Conservation (phyloP, 192 early-diverging fungal genomes). For the Radiomyces spectabilis region DNA sequence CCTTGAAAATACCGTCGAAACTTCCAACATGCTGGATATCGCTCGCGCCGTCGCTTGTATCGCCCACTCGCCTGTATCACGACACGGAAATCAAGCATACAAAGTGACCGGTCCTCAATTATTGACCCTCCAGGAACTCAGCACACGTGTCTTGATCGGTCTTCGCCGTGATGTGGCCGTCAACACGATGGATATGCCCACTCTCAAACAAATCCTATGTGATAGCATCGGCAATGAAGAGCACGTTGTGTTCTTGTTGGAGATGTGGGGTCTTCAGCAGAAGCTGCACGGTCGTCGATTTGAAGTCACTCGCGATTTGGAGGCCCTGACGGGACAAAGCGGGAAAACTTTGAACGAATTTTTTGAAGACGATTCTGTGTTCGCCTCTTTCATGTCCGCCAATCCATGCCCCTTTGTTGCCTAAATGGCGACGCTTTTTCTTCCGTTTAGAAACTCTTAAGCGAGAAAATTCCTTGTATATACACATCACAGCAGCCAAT, state of each 20-base stretch:
- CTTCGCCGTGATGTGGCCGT: slow-evolving; percentile 11
- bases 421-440: no score
- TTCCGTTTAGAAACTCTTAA: no score
- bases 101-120: slow-evolving; percentile 23
- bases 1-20: slow-evolving; percentile 23
- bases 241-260: slow-evolving; percentile 20
- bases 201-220: slow-evolving; percentile 6
- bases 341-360: slow-evolving; percentile 27
- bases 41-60: slow-evolving; percentile 19
- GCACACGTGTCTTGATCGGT: slow-evolving; percentile 13
- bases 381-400: slow-evolving; percentile 9
- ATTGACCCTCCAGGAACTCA: slow-evolving; percentile 24
- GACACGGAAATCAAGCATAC: slow-evolving; percentile 15
- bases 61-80: slow-evolving; percentile 11
- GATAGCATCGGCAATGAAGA: slow-evolving; percentile 23
- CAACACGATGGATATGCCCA: slow-evolving; percentile 15
- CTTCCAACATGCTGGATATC: slow-evolving; percentile 24
- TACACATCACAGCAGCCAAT: no score
- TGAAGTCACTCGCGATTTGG: slow-evolving; percentile 28
- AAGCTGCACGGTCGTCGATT: slow-evolving; percentile 17
- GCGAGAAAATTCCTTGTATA: no score
- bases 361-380: slow-evolving; percentile 18
- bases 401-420: slow-evolving; percentile 1
- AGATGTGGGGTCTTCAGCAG: slow-evolving; percentile 31
- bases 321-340: slow-evolving; percentile 27